Evolutionary conservation across 2,329 filamentous ascomycete genomes (phyloP), one percentile per base, ranked within the genome.

Genomic region (Septoria linicola): DNA sequence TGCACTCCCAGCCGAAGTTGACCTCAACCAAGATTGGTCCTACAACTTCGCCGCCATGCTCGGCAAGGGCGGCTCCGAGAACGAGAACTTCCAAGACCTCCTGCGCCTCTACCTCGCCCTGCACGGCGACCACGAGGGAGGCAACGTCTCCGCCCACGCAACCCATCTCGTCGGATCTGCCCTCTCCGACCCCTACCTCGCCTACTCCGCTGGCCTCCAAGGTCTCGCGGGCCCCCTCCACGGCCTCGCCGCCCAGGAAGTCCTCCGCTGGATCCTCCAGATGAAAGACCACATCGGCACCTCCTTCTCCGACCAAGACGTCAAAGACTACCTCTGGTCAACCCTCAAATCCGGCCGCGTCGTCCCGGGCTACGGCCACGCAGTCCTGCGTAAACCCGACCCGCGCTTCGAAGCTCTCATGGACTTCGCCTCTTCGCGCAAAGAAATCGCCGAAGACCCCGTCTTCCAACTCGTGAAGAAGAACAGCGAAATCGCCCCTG

Each of bases 41-140:
- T 95, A 96, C 80, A 99, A 99, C 80, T 99, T 96, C 67, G 93
- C 93, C 39, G 88, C 90, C 60, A 90, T 97, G 83, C 82, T 97
- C 47, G 92, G 92, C 67, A 96, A 95, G 76, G 82, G 85, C 43
- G 89, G 90, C 61, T 83, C 86, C 72, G 79, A 95, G 73, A 86
- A 97, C 63, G 88, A 91, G 74, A 87, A 88, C 70, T 96, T 99
- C 80, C 92, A 97, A 70, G 93, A 99, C 66, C 80, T 99, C 16
- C 81, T 99, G 57, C 84, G 93, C 63, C 77, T 99, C 25, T 99
- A 99, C 74, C 84, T 99, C 19, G 92, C 93, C 42, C 85, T 99
- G 4, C 93, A 99, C 73, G 93, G 93, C 58, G 93, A 99, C 73
- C 93, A 99, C 75, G 93, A 99, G 74, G 93, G 93, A 56, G 93